Conservation (phyloP, 2,329 filamentous ascomycete genomes). For the Cordyceps militaris region DNA sequence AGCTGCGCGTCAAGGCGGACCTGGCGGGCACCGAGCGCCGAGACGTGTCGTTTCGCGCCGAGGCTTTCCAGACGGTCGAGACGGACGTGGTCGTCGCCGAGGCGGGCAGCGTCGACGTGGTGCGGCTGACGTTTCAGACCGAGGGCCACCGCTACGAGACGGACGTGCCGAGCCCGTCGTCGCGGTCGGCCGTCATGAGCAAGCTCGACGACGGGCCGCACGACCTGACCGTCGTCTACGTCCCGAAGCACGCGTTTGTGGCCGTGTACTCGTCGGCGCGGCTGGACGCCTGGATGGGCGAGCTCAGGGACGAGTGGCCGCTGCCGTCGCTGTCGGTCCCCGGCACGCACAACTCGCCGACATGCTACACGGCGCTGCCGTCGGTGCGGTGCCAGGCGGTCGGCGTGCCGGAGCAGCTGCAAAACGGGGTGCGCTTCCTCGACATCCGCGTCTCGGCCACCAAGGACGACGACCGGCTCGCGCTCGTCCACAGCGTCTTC, state of each 20-base stretch:
- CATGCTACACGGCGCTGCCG: slow-evolving; percentile 74
- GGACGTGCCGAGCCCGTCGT: slow-evolving; percentile 59
- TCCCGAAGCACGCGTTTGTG: slow-evolving; percentile 47
- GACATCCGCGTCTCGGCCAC: slow-evolving; percentile 68
- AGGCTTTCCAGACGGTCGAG: slow-evolving; percentile 58
- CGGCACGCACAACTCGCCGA: slow-evolving; percentile 92
- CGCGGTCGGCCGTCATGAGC: slow-evolving; percentile 53
- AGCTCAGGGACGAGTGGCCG: slow-evolving; percentile 62
- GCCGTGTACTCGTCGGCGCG: slow-evolving; percentile 64
- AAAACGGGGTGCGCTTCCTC: slow-evolving; percentile 88
- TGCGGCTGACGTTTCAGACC: slow-evolving; percentile 65
- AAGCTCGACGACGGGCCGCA: slow-evolving; percentile 41
- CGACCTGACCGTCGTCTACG: slow-evolving; percentile 61
- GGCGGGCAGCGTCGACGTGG: slow-evolving; percentile 35
- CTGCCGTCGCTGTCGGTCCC: slow-evolving; percentile 82
- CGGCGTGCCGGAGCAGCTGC: slow-evolving; percentile 66
- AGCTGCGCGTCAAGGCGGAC: slow-evolving; percentile 43
- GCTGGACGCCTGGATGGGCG: slow-evolving; percentile 72
- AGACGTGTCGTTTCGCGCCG: slow-evolving; percentile 56
- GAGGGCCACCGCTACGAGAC: slow-evolving; percentile 57
- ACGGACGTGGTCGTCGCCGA: slow-evolving; percentile 48
- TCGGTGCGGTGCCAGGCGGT: slow-evolving; percentile 91
- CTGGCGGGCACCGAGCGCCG: slow-evolving; percentile 55
- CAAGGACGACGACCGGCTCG: slow-evolving; percentile 55
- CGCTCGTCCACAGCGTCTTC: slow-evolving; percentile 85